Base-by-base conservation (phyloP, 352 stramenopile genomes). In the Phytopythium kandeliae region DNA sequence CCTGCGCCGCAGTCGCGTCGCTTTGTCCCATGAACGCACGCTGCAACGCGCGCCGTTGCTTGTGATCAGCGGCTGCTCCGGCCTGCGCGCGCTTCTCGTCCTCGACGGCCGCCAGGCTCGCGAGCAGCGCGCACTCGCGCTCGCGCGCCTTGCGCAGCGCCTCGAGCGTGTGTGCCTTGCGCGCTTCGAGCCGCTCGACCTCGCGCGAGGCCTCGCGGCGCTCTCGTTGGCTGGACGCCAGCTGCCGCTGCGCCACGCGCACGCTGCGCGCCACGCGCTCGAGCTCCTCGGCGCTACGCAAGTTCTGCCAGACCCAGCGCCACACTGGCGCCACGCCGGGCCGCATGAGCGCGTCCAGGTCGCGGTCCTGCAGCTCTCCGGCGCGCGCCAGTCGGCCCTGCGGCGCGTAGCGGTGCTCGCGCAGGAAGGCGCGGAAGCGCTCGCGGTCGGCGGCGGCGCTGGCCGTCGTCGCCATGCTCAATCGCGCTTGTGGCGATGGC, bases 321-420 rank as follows among this genome's bases (percentile, higher is more conserved):
- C 70, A 80, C 28, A 77, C 51, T 0, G 63, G 57, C 31, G 35
- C 50, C 21, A 80, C 48, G 12, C 57, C 55, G 0, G 63, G 58
- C 4, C 64, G 64, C 49, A 71, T 22, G 28, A 80, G 54, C n/a
- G 70, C 70, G 47, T 80, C 70, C 46, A 80, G 28, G 48, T 80
- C 70, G 17, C 52, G 63, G 22, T 80, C 70, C 50, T 77, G 55
- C 13, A 80, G 48, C 21, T 22, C 25, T 2, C 67, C 58, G 2
- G 55, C 64, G 13, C 67, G 61, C 12, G 61, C 58, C 26, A 69
- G 59, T 3, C 59, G 64, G 36, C 69, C 69, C 67, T 76, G 66
- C 26, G 70, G 70, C 10, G 47, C 54, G 47, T 81, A 81, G 50
- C 44, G 67, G 17, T 69, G 70, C 51, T 67, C 58, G 31, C 51